Conservation (phyloP, 2,329 filamentous ascomycete genomes). For the Aspergillus chevalieri region DNA sequence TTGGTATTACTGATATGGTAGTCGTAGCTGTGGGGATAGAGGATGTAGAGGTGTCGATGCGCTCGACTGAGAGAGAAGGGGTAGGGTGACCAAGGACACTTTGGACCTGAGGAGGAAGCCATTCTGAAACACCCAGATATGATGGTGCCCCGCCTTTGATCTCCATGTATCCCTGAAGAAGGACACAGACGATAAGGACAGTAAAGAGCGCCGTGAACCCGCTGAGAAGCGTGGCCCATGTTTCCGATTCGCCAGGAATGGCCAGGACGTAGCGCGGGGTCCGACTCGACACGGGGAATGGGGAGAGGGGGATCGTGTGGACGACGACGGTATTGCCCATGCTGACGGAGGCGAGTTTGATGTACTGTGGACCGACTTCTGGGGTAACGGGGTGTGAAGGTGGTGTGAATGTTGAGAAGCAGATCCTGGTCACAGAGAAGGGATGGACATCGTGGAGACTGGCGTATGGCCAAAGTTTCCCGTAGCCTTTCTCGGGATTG, state of each 20-base stretch:
- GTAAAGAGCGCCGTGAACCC: slow-evolving; percentile 56
- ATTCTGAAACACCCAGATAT: slow-evolving; percentile 49
- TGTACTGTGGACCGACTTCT: slow-evolving; percentile 49
- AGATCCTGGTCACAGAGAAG: slow-evolving; percentile 53
- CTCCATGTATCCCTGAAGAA: slow-evolving; percentile 58
- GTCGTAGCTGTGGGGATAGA: slow-evolving; percentile 6
- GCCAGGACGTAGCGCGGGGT: slow-evolving; percentile 65
- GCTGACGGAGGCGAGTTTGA: slow-evolving; percentile 76
- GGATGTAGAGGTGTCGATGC: slow-evolving; percentile 13
- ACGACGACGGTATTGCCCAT: slow-evolving; percentile 74
- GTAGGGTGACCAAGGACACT: slow-evolving; percentile 26
- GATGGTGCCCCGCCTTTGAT: slow-evolving; percentile 54
- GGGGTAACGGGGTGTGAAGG: slow-evolving; percentile 45
- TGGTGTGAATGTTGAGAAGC: slow-evolving; percentile 47
- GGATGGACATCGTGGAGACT: slow-evolving; percentile 52
- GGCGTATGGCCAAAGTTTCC: slow-evolving; percentile 45
- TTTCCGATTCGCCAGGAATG: slow-evolving; percentile 50
- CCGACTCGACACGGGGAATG: slow-evolving; percentile 36
- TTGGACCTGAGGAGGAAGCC: slow-evolving; percentile 50
- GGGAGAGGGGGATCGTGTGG: slow-evolving; percentile 66
- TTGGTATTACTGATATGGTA: not conserved
- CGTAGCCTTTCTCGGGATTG: slow-evolving; percentile 37
- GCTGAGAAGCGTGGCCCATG: slow-evolving; percentile 49
- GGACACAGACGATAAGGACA: slow-evolving; percentile 55
- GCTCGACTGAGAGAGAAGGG: slow-evolving; percentile 11